Base-by-base conservation (phyloP, 2,329 filamentous ascomycete genomes). In the Fusarium sp. region DNA sequence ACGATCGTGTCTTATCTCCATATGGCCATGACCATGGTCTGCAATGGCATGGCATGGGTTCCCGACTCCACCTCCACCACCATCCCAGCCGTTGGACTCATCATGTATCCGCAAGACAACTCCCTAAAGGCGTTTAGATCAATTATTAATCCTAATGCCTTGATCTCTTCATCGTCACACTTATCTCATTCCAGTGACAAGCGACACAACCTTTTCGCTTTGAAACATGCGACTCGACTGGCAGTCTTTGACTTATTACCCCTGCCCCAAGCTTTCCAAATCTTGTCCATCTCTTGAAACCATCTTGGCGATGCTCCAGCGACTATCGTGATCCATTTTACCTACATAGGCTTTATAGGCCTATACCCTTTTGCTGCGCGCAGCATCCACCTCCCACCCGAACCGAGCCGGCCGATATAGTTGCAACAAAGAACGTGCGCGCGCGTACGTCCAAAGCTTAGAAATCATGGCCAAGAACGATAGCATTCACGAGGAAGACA, bases 131-230 rank as follows among this genome's bases (percentile, higher is more conserved):
- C 45, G 58, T 27, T 42, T 47, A 53, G 43, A 42, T 61, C 56
- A 63, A 71, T 71, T 71, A 71, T 72, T 71, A 71, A 71, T 71
- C 69, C 65, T 57, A 29, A 42, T 53, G 38, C 49, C 49, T 47
- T 44, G 63, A 49, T 54, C 47, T 46, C 29, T 32, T 18, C 70
- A 34, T 70, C 70, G 66, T 73, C 70, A 71, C 58, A 65, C 66
- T 73, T 72, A 66, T 72, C 70, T 73, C 70, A 71, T 71, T 58
- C 32, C 55, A 52, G 55, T 30, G 60, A 12, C 46, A 59, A 66
- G 51, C 51, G 57, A 49, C 54, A 60, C 53, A 56, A 70, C 54
- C 45, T 14, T 67, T 32, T 59, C 54, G 47, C 45, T 57, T 30
- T 46, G 60, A 60, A 70, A 70, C 58, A 72, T 67, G 51, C 62